Evolutionary conservation across 805 yeast genomes (phyloP).

Genomic region (Yarrowia porcina): DNA sequence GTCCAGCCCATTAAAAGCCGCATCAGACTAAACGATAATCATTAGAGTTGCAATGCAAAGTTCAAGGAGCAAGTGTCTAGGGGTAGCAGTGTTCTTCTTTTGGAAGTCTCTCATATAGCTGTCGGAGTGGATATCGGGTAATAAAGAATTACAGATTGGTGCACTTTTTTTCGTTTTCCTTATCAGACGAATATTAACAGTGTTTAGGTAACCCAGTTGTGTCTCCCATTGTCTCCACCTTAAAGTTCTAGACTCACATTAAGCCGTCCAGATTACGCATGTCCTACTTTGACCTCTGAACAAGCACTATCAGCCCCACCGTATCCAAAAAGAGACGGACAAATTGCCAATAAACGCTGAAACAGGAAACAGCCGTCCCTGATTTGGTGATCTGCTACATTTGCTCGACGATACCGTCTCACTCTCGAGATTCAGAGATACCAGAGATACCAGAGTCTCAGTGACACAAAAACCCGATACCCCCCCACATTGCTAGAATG

Average conservation of each 20-base stretch:
- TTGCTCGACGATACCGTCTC: constrained; percentile 18
- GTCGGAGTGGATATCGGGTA: too few species aligned
- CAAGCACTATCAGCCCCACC: constrained; percentile 8
- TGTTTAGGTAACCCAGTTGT: background rate
- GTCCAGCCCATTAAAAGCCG: constrained; percentile 17
- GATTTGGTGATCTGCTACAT: constrained; percentile 16
- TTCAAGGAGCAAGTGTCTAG: background rate
- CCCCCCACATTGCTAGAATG: background rate
- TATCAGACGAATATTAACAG: background rate
- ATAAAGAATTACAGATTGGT: too few species aligned
- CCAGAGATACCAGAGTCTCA: background rate
- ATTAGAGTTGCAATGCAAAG: background rate
- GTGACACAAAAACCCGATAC: constrained; percentile 9
- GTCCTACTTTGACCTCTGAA: background rate
- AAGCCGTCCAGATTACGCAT: constrained; percentile 1
- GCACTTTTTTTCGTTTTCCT: background rate
- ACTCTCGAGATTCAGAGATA: background rate
- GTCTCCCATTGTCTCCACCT: background rate
- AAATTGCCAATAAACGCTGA: background rate
- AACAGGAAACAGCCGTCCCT: constrained; percentile 5
- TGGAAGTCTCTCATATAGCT: too few species aligned
- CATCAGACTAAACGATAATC: background rate
- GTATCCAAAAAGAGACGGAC: constrained; percentile 6
- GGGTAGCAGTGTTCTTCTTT: background rate
- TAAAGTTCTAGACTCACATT: constrained; percentile 3